Evolutionary conservation across 177 flowering plant genomes (phyloP).

Genomic region (Vitis hybrid): DNA sequence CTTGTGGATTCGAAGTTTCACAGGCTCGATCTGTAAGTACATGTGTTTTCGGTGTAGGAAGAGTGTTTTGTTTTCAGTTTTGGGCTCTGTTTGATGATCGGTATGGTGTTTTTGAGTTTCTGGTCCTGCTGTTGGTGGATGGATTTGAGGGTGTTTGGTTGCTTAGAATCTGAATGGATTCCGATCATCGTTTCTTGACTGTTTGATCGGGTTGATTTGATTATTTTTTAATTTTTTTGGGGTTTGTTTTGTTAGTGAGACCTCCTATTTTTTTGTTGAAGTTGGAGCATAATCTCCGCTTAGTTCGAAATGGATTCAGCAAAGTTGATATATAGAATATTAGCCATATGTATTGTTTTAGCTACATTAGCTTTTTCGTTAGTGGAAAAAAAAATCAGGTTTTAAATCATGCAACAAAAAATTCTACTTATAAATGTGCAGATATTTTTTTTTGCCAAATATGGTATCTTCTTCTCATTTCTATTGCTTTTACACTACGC

Average conservation of each 20-base stretch:
- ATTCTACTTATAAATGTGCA: too few relatives aligned
- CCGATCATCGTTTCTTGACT: too few relatives aligned
- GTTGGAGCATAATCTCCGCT: neutral
- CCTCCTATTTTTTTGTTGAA: neutral
- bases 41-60: neutral
- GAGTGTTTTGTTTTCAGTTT: neutral
- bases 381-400: neutral
- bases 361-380: slow-evolving; percentile 14
- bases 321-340: neutral
- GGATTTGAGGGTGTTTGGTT: neutral
- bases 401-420: too few relatives aligned
- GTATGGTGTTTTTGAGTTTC: neutral
- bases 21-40: slow-evolving; percentile 33
- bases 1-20: slow-evolving; percentile 8
- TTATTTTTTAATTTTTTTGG: too few relatives aligned
- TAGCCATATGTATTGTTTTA: neutral
- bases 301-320: neutral
- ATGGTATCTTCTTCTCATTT: neutral
- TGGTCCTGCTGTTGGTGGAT: neutral
- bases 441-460: neutral
- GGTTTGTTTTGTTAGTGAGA: too few relatives aligned
- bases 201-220: too few relatives aligned
- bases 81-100: slow-evolving; percentile 12
- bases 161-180: neutral
- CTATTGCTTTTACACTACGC: slow-evolving; percentile 7